A percentile compares a stretch with the other conserved stretches of the same genome.
These are phyloP conservation scores for Leccinum uliginosum DNA, from an alignment of 768 basidiomycete species.

Conservation along the genomic window DNA sequence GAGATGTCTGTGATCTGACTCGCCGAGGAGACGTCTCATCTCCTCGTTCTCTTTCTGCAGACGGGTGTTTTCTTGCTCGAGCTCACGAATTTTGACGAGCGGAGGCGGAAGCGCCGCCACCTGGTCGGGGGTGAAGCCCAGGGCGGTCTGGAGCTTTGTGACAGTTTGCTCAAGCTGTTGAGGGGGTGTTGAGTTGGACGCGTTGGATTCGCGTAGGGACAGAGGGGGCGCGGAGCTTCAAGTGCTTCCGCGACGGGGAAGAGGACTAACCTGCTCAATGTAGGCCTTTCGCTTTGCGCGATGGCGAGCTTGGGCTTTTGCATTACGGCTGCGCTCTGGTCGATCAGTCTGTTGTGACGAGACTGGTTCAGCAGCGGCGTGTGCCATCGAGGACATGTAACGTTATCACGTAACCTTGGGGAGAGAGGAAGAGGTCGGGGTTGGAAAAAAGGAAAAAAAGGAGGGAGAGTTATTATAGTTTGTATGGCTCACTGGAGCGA, in stretches of 20 bases:
- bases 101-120: conserved; percentile 70
- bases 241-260: conserved; percentile 1
- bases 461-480: conserved; percentile 35
- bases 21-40: conserved; percentile 60
- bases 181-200: background rate
- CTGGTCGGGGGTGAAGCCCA: conserved; percentile 72
- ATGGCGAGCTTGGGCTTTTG: conserved; percentile 84
- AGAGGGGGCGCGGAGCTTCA: conserved; percentile 7
- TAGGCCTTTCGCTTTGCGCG: conserved; percentile 91
- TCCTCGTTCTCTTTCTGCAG: conserved; percentile 73
- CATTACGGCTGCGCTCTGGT: conserved; percentile 83
- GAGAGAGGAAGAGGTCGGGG: conserved; percentile 46
- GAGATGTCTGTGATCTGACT: conserved; percentile 36
- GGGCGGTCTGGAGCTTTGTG: conserved; percentile 73
- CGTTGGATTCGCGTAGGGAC: conserved; percentile 6
- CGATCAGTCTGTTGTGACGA: conserved; percentile 47
- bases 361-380: conserved; percentile 43
- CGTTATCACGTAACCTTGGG: conserved; percentile 37
- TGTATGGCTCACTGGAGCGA: conserved; percentile 10
- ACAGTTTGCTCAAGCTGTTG: conserved; percentile 79
- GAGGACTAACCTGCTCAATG: conserved; percentile 67
- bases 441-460: conserved; percentile 37
- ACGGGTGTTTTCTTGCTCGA: conserved; percentile 74
- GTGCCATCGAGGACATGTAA: conserved; percentile 57
- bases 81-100: conserved; percentile 70